Conservation (phyloP, 1,284 basidiomycete species). For the Ustilago hordei region DNA sequence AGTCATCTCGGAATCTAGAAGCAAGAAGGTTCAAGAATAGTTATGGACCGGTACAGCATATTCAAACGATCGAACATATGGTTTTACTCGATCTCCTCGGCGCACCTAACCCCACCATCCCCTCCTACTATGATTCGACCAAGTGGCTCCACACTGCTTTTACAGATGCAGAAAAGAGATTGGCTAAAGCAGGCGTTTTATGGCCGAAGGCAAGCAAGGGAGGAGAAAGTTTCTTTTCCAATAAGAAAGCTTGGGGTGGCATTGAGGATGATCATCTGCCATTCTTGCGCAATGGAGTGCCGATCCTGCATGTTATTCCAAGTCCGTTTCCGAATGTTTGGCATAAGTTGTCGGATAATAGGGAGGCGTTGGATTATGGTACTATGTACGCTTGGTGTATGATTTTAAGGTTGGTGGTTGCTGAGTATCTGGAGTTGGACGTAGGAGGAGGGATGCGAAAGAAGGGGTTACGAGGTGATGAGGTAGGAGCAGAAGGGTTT, state of each 20-base stretch:
- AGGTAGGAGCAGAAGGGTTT: slow-evolving; percentile 5
- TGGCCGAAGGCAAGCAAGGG: slow-evolving; percentile 36
- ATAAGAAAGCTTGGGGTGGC: slow-evolving; percentile 73
- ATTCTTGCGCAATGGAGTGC: slow-evolving; percentile 86
- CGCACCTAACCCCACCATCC: slow-evolving; percentile 51
- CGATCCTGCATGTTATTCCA: slow-evolving; percentile 88
- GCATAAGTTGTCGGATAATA: slow-evolving; percentile 93
- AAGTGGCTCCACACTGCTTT: slow-evolving; percentile 57
- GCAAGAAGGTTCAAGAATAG: slow-evolving; percentile 28
- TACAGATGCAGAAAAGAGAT: slow-evolving; percentile 47
- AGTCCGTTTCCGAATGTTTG: slow-evolving; percentile 90
- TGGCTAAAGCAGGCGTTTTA: slow-evolving; percentile 32
- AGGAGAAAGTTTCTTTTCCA: slow-evolving; percentile 31
- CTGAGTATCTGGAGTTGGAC: slow-evolving; percentile 85
- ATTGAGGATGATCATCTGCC: slow-evolving; percentile 96
- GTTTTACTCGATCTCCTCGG: slow-evolving; percentile 67
- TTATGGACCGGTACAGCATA: slow-evolving; percentile 47
- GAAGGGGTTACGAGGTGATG: neutral
- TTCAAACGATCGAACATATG: slow-evolving; percentile 66
- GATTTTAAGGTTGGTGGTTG: slow-evolving; percentile 85
- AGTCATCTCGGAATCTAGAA: slow-evolving; percentile 17
- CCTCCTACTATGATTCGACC: slow-evolving; percentile 58
- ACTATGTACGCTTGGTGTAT: slow-evolving; percentile 87
- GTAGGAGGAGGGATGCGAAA: slow-evolving; percentile 6
- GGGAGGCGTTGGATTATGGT: slow-evolving; percentile 82